Base-by-base conservation (phyloP, 768 basidiomycete genomes). In the Crepidotus variabilis region DNA sequence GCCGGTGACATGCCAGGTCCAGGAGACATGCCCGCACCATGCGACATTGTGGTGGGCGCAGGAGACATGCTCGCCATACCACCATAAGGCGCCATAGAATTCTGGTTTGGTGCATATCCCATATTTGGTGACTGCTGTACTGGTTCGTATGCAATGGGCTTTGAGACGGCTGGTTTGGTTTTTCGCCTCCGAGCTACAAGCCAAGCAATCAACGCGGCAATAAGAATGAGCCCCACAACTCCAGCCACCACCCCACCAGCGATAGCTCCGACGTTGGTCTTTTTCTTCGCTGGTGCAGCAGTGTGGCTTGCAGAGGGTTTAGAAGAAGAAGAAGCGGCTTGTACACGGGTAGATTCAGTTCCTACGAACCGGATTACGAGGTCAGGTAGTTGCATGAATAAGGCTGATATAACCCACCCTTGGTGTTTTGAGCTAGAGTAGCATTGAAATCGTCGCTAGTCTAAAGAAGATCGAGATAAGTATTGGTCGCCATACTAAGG, bases 201-300 rank as follows among this genome's bases (percentile, higher is more conserved):
- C 18, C 54, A 59, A 1, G 54, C 24, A 39, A 65, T 52, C 6
- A 67, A 55, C 1, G 67, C 78, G 4, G 62, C 75, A 11, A 85
- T 67, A 47, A 79, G 58, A 7, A 73, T 78, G 18, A 81, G 55
- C n/a, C 67, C 74, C 23, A 81, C 73, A 0, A 87, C 56, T 13
- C 79, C 83, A 2, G 83, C 83, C 6, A 85, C 73, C 6, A 82
- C 80, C n/a, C 87, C 86, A 39, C 86, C 86, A 0, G 80, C 83
- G 35, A 87, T 86, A n/a, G 65, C 65, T n/a, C 62, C 60, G 32
- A 62, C 58, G 45, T 65, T 59, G 2, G 63, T 56, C 24, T 61
- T 64, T 34, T 58, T 22, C 6, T 46, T 10, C 33, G 54, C 39
- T 32, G 57, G 6, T 11, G 57, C 23, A 2, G 55, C 9, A 9